Percentiles rank a stretch among this genome's conserved stretches.
Conservation (phyloP, 2,329 filamentous ascomycete genomes). For the Colletotrichum spinosum region DNA sequence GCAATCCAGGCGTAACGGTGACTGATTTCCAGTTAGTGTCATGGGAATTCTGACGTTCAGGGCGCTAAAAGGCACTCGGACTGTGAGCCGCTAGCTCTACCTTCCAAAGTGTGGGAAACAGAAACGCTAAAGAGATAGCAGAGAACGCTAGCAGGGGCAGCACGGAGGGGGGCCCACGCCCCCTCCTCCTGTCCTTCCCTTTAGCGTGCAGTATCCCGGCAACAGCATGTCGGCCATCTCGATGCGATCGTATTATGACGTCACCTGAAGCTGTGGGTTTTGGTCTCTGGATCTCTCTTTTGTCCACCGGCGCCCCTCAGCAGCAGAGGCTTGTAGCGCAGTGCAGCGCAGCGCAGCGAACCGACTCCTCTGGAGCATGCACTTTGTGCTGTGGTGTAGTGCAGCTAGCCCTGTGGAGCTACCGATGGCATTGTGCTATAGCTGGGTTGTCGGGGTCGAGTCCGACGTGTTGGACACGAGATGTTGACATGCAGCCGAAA, state of each 20-base stretch:
- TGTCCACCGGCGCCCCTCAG: not conserved
- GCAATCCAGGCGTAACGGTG: not conserved
- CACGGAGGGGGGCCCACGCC: slow-evolving; percentile 16
- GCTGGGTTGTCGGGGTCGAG: too few relatives aligned
- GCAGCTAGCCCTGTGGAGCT: too few relatives aligned
- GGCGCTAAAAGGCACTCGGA: slow-evolving; percentile 9
- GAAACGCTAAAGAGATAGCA: slow-evolving; percentile 15
- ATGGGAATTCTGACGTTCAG: not conserved
- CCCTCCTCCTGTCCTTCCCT: slow-evolving; percentile 1
- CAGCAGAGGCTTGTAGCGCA: slow-evolving; percentile 9
- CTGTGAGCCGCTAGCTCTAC: slow-evolving; percentile 20
- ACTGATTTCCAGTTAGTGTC: slow-evolving; percentile 11
- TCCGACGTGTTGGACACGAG: too few relatives aligned
- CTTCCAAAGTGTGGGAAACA: slow-evolving; percentile 13
- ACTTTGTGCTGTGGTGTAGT: too few relatives aligned
- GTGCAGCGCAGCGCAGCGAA: not conserved
- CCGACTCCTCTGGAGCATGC: too few relatives aligned
- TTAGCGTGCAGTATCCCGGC: slow-evolving; percentile 2
- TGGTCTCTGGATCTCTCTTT: not conserved
- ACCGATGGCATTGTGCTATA: too few relatives aligned
- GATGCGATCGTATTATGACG: slow-evolving; percentile 35
- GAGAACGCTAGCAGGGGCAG: not conserved
- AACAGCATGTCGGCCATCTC: slow-evolving; percentile 33
- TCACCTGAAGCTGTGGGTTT: slow-evolving; percentile 19
- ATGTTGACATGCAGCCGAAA: too few relatives aligned